Conservation (phyloP, 805 yeast genomes). For the Teunomyces lycoperdinae region DNA sequence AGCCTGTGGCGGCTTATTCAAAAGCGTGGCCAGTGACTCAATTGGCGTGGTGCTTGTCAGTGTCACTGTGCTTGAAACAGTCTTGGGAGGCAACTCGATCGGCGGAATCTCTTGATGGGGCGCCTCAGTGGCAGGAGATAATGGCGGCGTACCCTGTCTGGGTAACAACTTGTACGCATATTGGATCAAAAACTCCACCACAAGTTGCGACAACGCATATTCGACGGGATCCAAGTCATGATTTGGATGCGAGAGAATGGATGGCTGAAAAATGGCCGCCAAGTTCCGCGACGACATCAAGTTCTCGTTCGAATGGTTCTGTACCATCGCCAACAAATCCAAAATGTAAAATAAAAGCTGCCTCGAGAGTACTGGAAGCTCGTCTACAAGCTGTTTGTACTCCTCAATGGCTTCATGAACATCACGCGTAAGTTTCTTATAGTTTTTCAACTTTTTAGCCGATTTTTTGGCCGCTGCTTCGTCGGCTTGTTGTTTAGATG, state of each 20-base stretch:
- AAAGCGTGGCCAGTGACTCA: constrained; percentile 6
- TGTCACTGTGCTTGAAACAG: constrained; percentile 9
- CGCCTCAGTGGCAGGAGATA: background rate
- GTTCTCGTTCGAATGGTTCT: constrained; percentile 71
- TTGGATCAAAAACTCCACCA: constrained; percentile 84
- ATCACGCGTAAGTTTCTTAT: constrained; percentile 60
- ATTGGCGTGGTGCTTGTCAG: constrained; percentile 16
- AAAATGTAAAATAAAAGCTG: constrained; percentile 83
- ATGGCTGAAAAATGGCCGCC: constrained; percentile 96
- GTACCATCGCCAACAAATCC: constrained; percentile 83
- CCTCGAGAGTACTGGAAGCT: constrained; percentile 72
- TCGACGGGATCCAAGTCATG: constrained; percentile 93
- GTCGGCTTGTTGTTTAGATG: constrained; percentile 7
- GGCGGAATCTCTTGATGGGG: constrained; percentile 1
- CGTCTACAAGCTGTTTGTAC: constrained; percentile 65
- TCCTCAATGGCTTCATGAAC: constrained; percentile 66
- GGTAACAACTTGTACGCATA: constrained; percentile 79
- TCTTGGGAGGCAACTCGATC: background rate
- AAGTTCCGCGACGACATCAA: constrained; percentile 90
- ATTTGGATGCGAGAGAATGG: constrained; percentile 86
- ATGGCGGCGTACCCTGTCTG: constrained; percentile 19
- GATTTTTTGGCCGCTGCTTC: constrained; percentile 12
- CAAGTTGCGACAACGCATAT: constrained; percentile 80
- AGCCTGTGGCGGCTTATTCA: constrained; percentile 12
- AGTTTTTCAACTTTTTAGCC: constrained; percentile 44